These are phyloP conservation scores for Mortierella sp. DNA, from an alignment of 371 early-diverging fungal species.

Conservation along the genomic window DNA sequence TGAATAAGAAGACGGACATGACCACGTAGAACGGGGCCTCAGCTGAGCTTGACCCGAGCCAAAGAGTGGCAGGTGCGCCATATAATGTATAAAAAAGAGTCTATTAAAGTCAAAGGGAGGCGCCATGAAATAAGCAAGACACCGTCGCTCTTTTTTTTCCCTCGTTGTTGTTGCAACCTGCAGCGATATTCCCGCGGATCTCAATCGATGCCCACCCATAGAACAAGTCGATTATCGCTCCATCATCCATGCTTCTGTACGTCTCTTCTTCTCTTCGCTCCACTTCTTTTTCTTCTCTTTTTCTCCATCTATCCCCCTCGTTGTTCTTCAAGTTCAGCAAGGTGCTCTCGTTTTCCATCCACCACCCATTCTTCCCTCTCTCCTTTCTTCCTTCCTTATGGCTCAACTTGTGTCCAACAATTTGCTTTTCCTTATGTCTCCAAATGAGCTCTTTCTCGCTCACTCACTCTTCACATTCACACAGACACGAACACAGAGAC, in stretches of 20 bases:
- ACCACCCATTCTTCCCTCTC: background rate
- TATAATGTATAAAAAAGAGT: too few species aligned
- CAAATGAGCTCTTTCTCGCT: background rate
- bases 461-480: background rate
- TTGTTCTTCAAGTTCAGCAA: background rate
- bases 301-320: background rate
- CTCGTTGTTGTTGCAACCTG: background rate
- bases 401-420: background rate
- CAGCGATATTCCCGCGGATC: background rate
- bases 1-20: background rate
- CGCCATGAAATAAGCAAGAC: too few species aligned
- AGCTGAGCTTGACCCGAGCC: too few species aligned
- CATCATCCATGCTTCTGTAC: slow-evolving; percentile 9
- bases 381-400: background rate
- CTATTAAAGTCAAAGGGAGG: too few species aligned
- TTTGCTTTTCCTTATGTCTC: background rate
- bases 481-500: background rate
- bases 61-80: background rate
- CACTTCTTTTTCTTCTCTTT: background rate
- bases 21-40: too few species aligned
- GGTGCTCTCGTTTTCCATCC: slow-evolving; percentile 1
- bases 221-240: background rate
- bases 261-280: background rate
- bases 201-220: background rate
- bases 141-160: background rate